Evolutionary conservation across 73 alveolate genomes (phyloP), one percentile per base, ranked within the genome.

Genomic region (Blepharisma japonicum): DNA sequence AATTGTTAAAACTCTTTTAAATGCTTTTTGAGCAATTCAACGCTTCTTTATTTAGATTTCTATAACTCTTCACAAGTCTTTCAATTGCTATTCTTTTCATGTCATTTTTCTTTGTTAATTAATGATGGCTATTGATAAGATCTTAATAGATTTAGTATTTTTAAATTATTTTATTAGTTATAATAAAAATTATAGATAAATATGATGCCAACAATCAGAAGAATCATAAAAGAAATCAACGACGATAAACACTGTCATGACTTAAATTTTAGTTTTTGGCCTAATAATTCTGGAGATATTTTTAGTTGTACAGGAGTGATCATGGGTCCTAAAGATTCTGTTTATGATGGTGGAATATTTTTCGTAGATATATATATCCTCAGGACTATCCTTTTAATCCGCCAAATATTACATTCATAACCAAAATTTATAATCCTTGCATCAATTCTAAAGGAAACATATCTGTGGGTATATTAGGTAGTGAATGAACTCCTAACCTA

Each of bases 401-500:
- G 21, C 89, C 89, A 27, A 78, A 55, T 50, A 81, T 82, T 49
- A 56, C 18, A 79, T 82, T 82, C 79, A 54, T 77, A 2, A 80
- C 87, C 5, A 72, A 80, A 6, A 71, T 82, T 0, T 82, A 48
- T 66, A 80, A 79, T 6, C 72, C 45, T 7, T 7, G 18, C 42
- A 20, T 56, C 8, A 21, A 56, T 20, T 56, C 72, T 9, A 20
- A 72, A 71, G 91, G 91, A 21, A 77, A 56, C 42, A 89, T 91
- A 6, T 86, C 91, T 68, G 55, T 91, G 61, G 97, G 88, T 87
- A 89, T 89, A 6, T 80, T 91, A 71, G 81, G 82, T 46, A 93
- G 81, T 81, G 83, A 83, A 85, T 91, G 97, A 97, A 77, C 89
- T 42, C 97, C 97, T 20, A 87, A 87, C 39, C 87, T 85, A 53